phyloP scores from a whole-genome alignment of 2,329 filamentous ascomycete species.

The Fusarium sp. region DNA sequence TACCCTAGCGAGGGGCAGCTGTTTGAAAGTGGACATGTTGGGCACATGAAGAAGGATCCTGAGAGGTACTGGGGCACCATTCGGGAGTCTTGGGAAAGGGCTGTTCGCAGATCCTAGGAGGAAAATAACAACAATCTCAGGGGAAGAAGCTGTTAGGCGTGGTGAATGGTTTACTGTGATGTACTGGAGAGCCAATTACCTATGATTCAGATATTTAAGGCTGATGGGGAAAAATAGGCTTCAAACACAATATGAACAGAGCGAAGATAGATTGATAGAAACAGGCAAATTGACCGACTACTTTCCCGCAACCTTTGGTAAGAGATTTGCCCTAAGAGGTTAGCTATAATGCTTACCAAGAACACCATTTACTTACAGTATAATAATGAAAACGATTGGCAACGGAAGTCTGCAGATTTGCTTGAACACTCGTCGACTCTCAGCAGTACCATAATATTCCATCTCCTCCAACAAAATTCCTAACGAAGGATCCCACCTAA shows the following conservation, averaged over 20 bases:
- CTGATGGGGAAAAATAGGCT: too few relatives aligned
- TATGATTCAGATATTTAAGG: too few relatives aligned
- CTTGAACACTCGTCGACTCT: not conserved
- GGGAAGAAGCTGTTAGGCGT: too few relatives aligned
- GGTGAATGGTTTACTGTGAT: too few relatives aligned
- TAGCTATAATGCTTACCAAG: rapidly evolving
- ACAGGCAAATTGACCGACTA: too few relatives aligned
- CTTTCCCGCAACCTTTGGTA: not conserved
- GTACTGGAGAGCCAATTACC: too few relatives aligned
- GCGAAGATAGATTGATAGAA: too few relatives aligned
- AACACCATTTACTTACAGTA: not conserved
- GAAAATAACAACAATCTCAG: too few relatives aligned
- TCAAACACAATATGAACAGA: too few relatives aligned
- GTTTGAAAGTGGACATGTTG: conserved; percentile 8
- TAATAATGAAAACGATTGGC: not conserved
- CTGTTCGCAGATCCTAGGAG: too few relatives aligned
- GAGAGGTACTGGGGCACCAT: not conserved
- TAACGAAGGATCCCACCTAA: not conserved
- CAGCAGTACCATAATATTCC: not conserved
- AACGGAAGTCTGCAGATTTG: not conserved
- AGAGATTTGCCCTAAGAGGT: not conserved
- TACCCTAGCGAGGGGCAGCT: not conserved
- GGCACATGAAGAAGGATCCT: not conserved
- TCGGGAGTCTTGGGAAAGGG: not conserved
- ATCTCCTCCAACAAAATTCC: not conserved